Evolutionary conservation across 2,329 filamentous ascomycete genomes (phyloP), one percentile per base, ranked within the genome.

Genomic region (Microdochium paspali): DNA sequence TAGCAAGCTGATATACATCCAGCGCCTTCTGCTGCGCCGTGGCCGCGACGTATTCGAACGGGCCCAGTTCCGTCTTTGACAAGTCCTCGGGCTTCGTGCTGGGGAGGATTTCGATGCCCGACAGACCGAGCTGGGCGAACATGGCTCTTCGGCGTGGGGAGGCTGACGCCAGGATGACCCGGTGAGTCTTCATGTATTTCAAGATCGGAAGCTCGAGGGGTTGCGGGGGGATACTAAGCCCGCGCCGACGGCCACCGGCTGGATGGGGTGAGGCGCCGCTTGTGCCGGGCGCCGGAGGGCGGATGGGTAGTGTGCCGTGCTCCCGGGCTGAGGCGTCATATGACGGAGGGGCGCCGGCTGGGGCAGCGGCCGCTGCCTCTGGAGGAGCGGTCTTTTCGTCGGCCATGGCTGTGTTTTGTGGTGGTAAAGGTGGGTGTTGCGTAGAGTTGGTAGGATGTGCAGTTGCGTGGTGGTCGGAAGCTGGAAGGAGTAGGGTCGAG

Each of bases 11-110:
- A 64, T 82, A 82, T 10, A 97, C 87, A 43, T 85, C 77, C 40
- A 89, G 76, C 45, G 84, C 87, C 67, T 98, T 98, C 56, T 85
- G 79, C 21, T 80, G 80, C 3, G 91, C 91, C 2, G 93, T 98
- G 49, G 84, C 81, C 13, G 90, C 75, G 20, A 96, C 93, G 70
- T 98, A 98, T 69, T 95, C 90, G 64, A 87, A 86, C 1, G 93
- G 88, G 1, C 83, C 80, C 50, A 91, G 77, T 2, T 68, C 64
- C 7, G 70, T 65, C 65, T 97, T 95, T 58, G 87, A 78, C 47
- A 95, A 79, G 69, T 97, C 78, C 70, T 98, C 93, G 46, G 87
- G 84, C 54, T 87, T 83, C 47, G 77, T 82, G 39, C 89, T 95
- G 15, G 93, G 89, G 51, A 84, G 76, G 59, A 96, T 80, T 67